Evolutionary conservation across 1,284 basidiomycete genomes (phyloP).

Genomic region (Cutaneotrichosporon cyanovorans): DNA sequence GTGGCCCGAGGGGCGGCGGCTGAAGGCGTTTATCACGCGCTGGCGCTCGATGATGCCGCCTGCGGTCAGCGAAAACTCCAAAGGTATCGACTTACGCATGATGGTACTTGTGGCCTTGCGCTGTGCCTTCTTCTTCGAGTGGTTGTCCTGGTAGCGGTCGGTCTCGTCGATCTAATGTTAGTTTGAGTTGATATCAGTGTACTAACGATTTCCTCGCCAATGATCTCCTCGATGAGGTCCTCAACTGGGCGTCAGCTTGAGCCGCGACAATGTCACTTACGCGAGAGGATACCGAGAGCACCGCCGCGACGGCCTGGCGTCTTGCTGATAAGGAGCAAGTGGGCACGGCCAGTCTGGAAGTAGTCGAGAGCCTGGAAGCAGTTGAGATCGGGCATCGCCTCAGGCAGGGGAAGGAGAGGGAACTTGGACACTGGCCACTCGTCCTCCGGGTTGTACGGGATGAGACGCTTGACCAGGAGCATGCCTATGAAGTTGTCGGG

Average conservation of each 20-base stretch:
- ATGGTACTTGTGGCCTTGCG: conserved; percentile 64
- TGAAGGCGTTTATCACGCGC: conserved; percentile 36
- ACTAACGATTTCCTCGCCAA: conserved; percentile 22
- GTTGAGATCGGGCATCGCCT: conserved; percentile 77
- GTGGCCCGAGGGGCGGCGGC: conserved; percentile 28
- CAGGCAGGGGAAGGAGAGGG: conserved; percentile 74
- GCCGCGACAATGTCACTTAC: conserved; percentile 19
- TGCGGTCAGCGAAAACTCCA: conserved; percentile 9
- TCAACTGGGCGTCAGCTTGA: conserved; percentile 31
- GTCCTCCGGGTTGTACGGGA: conserved; percentile 81
- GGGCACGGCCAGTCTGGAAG: conserved; percentile 91
- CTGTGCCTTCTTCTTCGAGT: conserved; percentile 62
- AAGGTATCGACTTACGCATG: conserved; percentile 53
- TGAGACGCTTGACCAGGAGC: conserved; percentile 80
- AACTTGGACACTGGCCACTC: conserved; percentile 67
- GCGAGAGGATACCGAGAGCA: conserved; percentile 67
- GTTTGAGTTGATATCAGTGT: background rate
- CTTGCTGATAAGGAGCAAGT: conserved; percentile 76
- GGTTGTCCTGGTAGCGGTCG: conserved; percentile 77
- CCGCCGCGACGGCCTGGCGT: conserved; percentile 74
- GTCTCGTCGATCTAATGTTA: conserved; percentile 71
- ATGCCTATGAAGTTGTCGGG: conserved; percentile 76
- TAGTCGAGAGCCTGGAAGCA: conserved; percentile 55
- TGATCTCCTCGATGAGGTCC: conserved; percentile 45
- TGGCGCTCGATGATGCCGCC: conserved; percentile 48